Conservation (phyloP, 352 stramenopile species). For the Phytopythium chamaehyphon region DNA sequence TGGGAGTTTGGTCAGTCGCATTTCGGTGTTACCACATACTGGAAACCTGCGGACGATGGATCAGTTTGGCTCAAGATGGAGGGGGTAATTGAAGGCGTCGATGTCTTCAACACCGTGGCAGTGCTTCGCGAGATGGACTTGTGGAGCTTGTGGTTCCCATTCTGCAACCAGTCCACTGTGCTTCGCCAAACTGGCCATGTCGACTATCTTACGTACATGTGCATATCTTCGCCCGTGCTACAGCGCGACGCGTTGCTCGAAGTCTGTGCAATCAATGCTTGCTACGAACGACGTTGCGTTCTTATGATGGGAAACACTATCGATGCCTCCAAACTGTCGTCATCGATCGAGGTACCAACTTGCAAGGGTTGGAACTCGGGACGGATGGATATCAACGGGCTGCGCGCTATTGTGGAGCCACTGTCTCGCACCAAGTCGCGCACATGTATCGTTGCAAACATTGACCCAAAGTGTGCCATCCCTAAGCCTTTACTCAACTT, state of each 20-base stretch:
- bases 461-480: constrained; percentile 75
- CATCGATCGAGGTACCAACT: constrained; percentile 36
- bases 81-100: constrained; percentile 65
- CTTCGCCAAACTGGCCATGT: constrained; percentile 48
- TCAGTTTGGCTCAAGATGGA: constrained; percentile 84
- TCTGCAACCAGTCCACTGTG: constrained; percentile 64
- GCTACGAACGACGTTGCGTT: constrained; percentile 70
- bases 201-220: constrained; percentile 64
- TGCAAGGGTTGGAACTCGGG: constrained; percentile 65
- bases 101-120: constrained; percentile 79
- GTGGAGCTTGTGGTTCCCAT: constrained; percentile 69
- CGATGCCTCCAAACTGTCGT: constrained; percentile 25
- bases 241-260: constrained; percentile 65
- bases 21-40: constrained; percentile 73
- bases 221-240: constrained; percentile 65
- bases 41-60: constrained; percentile 67
- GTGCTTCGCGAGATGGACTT: constrained; percentile 82
- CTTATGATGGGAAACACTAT: constrained; percentile 62
- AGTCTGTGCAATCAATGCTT: constrained; percentile 75
- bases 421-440: constrained; percentile 58
- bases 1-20: constrained; percentile 79
- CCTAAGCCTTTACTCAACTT: constrained; percentile 74
- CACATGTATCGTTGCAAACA: constrained; percentile 74
- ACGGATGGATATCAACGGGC: constrained; percentile 69
- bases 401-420: constrained; percentile 73